A percentile compares a stretch with the other conserved stretches of the same genome.
Conservation (phyloP, 345 rosid species). For the Odontarrhena argentea region DNA sequence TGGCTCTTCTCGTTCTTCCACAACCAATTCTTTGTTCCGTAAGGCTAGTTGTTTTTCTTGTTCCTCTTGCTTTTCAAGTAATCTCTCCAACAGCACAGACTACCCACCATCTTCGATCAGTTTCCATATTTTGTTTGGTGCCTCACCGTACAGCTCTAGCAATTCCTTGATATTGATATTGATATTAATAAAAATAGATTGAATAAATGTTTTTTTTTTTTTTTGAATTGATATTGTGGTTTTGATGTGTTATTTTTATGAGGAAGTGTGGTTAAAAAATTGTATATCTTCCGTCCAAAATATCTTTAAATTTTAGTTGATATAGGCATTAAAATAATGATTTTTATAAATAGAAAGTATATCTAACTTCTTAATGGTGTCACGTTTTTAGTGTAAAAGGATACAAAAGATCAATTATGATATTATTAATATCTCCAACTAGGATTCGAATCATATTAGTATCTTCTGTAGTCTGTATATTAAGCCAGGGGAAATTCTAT, state of each 20-base stretch:
- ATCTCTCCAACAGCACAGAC: slow-evolving; percentile 26
- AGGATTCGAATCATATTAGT: no score
- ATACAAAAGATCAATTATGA: no score
- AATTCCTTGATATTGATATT: no score
- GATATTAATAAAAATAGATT: not conserved
- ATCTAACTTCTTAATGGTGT: no score
- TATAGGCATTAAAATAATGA: no score
- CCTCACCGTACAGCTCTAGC: slow-evolving; percentile 50
- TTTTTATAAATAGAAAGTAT: no score
- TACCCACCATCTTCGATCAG: slow-evolving; percentile 45
- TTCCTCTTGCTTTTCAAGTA: slow-evolving; percentile 39
- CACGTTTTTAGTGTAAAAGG: no score
- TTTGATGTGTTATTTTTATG: not conserved
- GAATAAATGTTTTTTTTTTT: not conserved
- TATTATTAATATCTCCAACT: no score
- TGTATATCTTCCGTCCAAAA: no score
- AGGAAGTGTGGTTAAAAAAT: not conserved
- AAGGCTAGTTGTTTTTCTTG: not conserved
- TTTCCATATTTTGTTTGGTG: slow-evolving; percentile 23
- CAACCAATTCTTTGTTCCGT: not conserved
- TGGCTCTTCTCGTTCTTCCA: not conserved
- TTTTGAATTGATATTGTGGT: not conserved
- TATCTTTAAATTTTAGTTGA: no score
- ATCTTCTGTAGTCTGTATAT: no score
- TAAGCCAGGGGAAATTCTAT: no score